Conservation (phyloP, 2,329 filamentous ascomycete genomes). For the Lachnellula willkommii region DNA sequence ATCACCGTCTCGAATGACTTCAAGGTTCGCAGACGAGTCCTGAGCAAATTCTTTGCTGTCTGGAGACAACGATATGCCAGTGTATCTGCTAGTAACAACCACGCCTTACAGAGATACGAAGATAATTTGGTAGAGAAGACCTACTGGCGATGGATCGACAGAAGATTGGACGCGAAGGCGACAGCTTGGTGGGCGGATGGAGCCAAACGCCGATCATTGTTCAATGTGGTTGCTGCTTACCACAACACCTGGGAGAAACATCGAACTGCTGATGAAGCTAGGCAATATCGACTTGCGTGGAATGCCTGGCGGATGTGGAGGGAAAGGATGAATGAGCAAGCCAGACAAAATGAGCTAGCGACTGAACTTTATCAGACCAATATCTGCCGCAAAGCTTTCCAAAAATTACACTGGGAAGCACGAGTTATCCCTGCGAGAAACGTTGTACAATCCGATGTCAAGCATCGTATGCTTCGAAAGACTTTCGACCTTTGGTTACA, state of each 20-base stretch:
- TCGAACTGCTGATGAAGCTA: constrained; percentile 19
- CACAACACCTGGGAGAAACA: constrained; percentile 16
- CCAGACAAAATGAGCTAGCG: constrained; percentile 14
- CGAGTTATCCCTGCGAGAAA: constrained; percentile 23
- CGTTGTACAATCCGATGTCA: constrained; percentile 40
- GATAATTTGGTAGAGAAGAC: constrained; percentile 27
- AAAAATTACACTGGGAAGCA: constrained; percentile 25
- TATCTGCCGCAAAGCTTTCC: constrained; percentile 13
- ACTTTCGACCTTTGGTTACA: constrained; percentile 46
- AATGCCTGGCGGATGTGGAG: constrained; percentile 23
- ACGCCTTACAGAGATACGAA: constrained; percentile 30
- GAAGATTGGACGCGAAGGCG: constrained; percentile 23
- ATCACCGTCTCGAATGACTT: constrained; percentile 45
- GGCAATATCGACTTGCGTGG: constrained; percentile 14
- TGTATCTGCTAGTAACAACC: constrained; percentile 18
- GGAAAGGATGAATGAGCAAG: constrained; percentile 9
- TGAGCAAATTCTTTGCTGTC: constrained; percentile 48
- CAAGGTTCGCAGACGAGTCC: constrained; percentile 45
- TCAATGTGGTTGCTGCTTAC: constrained; percentile 20
- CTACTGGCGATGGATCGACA: constrained; percentile 35
- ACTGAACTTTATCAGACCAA: constrained; percentile 8
- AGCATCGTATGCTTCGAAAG: constrained; percentile 40
- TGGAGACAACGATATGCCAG: constrained; percentile 36
- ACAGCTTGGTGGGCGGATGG: constrained; percentile 14
- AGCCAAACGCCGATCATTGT: constrained; percentile 17